Conservation (phyloP, 306 rosid genomes). For the Prunus dulcis region DNA sequence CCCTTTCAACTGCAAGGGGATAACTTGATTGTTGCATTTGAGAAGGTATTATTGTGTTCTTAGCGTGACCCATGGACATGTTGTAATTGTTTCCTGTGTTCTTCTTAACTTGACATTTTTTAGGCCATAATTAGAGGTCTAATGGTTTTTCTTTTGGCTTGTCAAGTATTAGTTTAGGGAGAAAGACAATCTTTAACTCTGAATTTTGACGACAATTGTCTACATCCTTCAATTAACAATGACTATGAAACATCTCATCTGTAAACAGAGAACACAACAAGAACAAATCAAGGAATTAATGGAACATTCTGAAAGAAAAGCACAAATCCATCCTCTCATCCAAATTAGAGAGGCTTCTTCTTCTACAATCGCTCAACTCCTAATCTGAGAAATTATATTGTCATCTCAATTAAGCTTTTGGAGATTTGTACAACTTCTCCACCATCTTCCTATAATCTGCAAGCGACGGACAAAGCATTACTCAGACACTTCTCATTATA, state of each 20-base stretch:
- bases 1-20: constrained; percentile 94
- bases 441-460: constrained; percentile 93
- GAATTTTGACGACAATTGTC: neutral
- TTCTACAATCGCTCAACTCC: neutral
- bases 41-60: constrained; percentile 69
- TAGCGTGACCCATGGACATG: neutral
- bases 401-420: constrained; percentile 38
- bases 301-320: too few relatives aligned
- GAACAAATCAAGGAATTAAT: neutral
- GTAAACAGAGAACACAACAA: neutral
- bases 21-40: constrained; percentile 88
- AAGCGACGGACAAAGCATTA: constrained; percentile 4
- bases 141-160: too few relatives aligned
- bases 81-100: neutral
- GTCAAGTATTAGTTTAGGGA: too few relatives aligned
- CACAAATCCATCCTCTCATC: neutral
- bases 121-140: neutral
- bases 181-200: neutral
- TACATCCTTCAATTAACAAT: neutral
- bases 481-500: neutral
- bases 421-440: constrained; percentile 75
- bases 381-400: neutral
- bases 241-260: neutral
- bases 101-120: neutral
- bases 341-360: neutral